phyloP scores from a whole-genome alignment of 306 rosid genomes.

The Dicorynia guianensis region DNA sequence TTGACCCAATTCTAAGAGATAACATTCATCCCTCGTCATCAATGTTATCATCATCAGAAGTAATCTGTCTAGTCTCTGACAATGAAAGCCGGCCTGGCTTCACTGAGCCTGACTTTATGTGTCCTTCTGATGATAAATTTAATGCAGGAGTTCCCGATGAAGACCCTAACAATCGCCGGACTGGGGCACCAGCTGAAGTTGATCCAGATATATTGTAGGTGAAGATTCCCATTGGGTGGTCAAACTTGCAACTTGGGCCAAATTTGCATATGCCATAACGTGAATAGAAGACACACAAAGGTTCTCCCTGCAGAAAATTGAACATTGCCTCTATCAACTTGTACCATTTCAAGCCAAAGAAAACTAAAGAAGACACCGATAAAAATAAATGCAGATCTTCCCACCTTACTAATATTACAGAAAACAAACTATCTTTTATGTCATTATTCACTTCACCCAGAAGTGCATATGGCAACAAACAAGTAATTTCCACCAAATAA shows the following conservation, averaged over 20 bases:
- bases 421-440: background rate
- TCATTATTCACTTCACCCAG: constrained; percentile 12
- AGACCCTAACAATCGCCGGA: constrained; percentile 75
- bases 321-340: constrained; percentile 39
- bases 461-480: background rate
- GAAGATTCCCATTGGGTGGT: constrained; percentile 94
- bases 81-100: constrained; percentile 80
- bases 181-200: constrained; percentile 68
- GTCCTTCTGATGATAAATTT: constrained; percentile 84
- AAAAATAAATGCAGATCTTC: constrained; percentile 26
- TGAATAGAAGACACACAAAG: constrained; percentile 90
- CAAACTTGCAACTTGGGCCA: constrained; percentile 99
- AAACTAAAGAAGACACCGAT: constrained; percentile 16
- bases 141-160: constrained; percentile 77
- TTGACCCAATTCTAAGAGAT: constrained; percentile 56
- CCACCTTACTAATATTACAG: constrained; percentile 1
- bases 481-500: no score
- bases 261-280: constrained; percentile 99
- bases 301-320: constrained; percentile 78
- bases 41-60: constrained; percentile 76
- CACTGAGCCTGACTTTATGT: constrained; percentile 72
- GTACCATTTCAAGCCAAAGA: constrained; percentile 28
- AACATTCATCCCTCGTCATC: constrained; percentile 74
- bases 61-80: constrained; percentile 80
- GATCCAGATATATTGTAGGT: constrained; percentile 72